A percentile compares a stretch with the other conserved stretches of the same genome.
Evolutionary conservation across 495 filamentous ascomycete species (phyloP).

Genomic region (Neurospora sp.): DNA sequence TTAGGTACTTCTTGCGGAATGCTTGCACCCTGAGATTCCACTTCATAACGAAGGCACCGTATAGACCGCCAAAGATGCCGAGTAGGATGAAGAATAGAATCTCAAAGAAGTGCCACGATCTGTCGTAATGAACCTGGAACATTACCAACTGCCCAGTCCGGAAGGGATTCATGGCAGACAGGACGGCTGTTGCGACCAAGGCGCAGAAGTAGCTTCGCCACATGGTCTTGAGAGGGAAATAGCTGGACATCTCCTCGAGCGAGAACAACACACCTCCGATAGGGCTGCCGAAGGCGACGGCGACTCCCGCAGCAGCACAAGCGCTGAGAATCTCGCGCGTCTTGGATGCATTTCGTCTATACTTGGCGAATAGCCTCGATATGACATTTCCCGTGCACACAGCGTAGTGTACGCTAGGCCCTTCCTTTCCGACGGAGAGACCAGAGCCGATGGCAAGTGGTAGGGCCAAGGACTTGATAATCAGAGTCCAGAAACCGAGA

Average conservation of each 20-base stretch:
- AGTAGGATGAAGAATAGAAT: conserved; percentile 85
- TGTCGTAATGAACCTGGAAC: conserved; percentile 96
- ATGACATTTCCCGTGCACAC: conserved; percentile 98
- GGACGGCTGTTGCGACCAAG: conserved; percentile 84
- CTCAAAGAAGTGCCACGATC: conserved; percentile 97
- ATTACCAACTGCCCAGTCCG: conserved; percentile 97
- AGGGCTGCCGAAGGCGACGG: conserved; percentile 92
- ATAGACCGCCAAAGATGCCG: conserved; percentile 88
- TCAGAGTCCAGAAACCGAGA: conserved; percentile 78
- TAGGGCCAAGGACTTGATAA: conserved; percentile 89
- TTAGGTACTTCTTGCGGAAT: conserved; percentile 90
- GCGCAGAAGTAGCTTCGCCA: conserved; percentile 99
- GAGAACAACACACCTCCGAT: conserved; percentile 97
- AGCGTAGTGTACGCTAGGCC: conserved; percentile 94
- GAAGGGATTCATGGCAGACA: conserved; percentile 96
- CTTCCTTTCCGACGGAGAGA: conserved; percentile 93
- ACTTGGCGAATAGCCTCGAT: conserved; percentile 85
- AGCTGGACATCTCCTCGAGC: conserved; percentile 95
- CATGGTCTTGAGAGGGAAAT: conserved; percentile 95
- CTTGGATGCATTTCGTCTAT: conserved; percentile 86
- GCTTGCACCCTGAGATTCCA: conserved; percentile 90
- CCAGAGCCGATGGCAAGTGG: conserved; percentile 92
- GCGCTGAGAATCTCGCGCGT: conserved; percentile 92
- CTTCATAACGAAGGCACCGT: conserved; percentile 96
- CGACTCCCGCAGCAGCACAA: conserved; percentile 89